Conservation (phyloP, 2,329 filamentous ascomycete genomes). For the Aspergillus costaricaensis region DNA sequence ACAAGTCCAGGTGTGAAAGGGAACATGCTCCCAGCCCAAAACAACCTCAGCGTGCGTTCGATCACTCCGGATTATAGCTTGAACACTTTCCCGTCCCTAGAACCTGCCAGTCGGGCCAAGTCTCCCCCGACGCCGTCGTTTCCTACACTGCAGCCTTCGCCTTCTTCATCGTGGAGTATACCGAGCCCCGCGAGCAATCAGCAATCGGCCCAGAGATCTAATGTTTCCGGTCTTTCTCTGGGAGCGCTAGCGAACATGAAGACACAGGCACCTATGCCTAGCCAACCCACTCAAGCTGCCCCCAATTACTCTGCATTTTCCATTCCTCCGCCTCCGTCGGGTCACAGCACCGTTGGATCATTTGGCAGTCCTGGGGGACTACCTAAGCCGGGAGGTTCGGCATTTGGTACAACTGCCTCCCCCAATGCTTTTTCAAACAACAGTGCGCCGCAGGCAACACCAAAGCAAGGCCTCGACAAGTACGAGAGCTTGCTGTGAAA, state of each 20-base stretch:
- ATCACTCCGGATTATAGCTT: constrained; percentile 56
- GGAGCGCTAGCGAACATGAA: constrained; percentile 31
- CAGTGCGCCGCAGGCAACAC: constrained; percentile 27
- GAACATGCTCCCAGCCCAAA: constrained; percentile 20
- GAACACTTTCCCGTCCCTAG: constrained; percentile 50
- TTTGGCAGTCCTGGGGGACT: constrained; percentile 21
- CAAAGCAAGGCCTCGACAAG: constrained; percentile 53
- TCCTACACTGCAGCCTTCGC: constrained; percentile 34
- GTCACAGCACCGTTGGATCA: constrained; percentile 19
- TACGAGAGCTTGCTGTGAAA: constrained; percentile 58
- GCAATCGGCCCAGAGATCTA: constrained; percentile 18
- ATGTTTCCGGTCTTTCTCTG: constrained; percentile 23
- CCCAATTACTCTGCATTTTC: constrained; percentile 41
- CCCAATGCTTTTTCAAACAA: constrained; percentile 28
- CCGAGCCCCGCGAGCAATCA: constrained; percentile 16
- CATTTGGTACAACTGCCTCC: constrained; percentile 18
- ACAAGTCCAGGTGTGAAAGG: constrained; percentile 22
- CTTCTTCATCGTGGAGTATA: constrained; percentile 26
- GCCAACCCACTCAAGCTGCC: constrained; percentile 20
- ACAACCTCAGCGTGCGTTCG: constrained; percentile 42
- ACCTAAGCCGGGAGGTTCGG: constrained; percentile 22
- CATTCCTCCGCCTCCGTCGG: constrained; percentile 45
- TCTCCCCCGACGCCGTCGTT: constrained; percentile 30
- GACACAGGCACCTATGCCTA: constrained; percentile 19
- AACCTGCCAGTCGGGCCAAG: constrained; percentile 40